Percentiles rank a stretch among this genome's conserved stretches.
phyloP scores from a whole-genome alignment of 768 basidiomycete genomes.

The Lactarius quietus region DNA sequence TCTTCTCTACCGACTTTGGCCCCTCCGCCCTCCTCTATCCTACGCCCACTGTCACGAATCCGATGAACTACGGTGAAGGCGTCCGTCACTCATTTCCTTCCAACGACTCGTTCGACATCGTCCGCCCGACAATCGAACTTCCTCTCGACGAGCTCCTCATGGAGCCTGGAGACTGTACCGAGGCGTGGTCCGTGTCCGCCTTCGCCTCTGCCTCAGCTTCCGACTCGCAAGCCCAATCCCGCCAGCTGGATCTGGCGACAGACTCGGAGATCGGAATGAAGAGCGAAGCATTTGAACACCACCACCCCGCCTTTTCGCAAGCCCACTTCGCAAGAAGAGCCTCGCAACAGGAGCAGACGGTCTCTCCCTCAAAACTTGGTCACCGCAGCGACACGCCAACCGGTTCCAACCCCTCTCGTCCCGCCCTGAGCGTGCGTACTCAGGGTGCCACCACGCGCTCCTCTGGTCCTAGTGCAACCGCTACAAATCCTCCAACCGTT shows the following conservation, averaged over 20 bases:
- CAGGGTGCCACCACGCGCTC: constrained; percentile 39
- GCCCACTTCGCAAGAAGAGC: constrained; percentile 41
- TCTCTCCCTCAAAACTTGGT: constrained; percentile 56
- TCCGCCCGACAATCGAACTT: constrained; percentile 79
- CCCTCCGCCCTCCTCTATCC: constrained; percentile 71
- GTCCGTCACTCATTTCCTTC: constrained; percentile 43
- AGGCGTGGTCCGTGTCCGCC: constrained; percentile 31
- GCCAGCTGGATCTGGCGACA: constrained; percentile 24
- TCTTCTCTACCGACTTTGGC: constrained; percentile 74
- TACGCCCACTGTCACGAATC: constrained; percentile 60
- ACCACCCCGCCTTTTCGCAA: constrained; percentile 33
- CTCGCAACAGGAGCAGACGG: constrained; percentile 45
- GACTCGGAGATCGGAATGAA: constrained; percentile 34
- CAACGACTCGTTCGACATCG: constrained; percentile 56
- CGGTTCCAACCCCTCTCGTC: constrained; percentile 1
- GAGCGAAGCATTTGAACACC: constrained; percentile 26
- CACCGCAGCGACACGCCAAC: constrained; percentile 28
- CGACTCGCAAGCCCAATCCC: constrained; percentile 21
- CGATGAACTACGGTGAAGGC: constrained; percentile 78
- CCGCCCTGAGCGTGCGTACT: constrained; percentile 22
- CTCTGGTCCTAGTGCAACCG: constrained; percentile 59
- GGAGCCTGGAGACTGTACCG: constrained; percentile 36
- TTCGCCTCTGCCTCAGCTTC: constrained; percentile 15
- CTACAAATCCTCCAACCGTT: constrained; percentile 29
- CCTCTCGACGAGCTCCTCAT: constrained; percentile 80